Conservation (phyloP, 805 yeast genomes). For the Candida manassasensis region DNA sequence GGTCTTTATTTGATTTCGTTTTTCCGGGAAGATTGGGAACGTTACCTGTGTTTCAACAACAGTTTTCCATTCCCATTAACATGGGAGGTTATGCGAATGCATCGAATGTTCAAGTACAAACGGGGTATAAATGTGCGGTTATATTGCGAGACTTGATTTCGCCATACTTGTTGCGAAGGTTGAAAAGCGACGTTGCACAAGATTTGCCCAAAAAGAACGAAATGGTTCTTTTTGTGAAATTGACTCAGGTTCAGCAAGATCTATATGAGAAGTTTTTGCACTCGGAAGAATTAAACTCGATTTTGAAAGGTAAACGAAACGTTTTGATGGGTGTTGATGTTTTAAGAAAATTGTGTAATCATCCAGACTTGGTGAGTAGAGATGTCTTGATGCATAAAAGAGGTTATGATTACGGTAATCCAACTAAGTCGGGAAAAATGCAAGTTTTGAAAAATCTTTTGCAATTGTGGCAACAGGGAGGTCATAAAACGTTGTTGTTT, state of each 20-base stretch:
- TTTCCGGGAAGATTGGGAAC: conserved; percentile 95
- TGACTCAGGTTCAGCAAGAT: conserved; percentile 71
- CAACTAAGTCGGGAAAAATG: conserved; percentile 76
- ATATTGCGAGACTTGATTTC: conserved; percentile 81
- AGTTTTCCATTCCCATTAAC: conserved; percentile 88
- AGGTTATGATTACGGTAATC: conserved; percentile 48
- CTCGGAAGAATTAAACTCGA: conserved; percentile 70
- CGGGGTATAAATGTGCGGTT: conserved; percentile 95
- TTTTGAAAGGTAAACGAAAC: conserved; percentile 70
- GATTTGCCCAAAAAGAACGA: conserved; percentile 92
- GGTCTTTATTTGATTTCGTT: conserved; percentile 94
- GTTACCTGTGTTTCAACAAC: conserved; percentile 87
- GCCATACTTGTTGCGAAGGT: conserved; percentile 81
- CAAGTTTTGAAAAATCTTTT: conserved; percentile 78
- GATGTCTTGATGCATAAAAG: conserved; percentile 30
- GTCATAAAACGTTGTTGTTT: conserved; percentile 78
- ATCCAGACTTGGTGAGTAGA: conserved; percentile 75
- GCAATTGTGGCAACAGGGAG: conserved; percentile 70
- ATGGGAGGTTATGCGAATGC: conserved; percentile 99
- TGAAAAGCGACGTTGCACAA: conserved; percentile 91
- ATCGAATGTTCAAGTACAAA: conserved; percentile 89
- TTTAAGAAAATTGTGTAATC: conserved; percentile 88
- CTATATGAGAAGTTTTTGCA: conserved; percentile 71
- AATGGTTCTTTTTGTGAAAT: conserved; percentile 86
- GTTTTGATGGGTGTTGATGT: conserved; percentile 88